These are phyloP conservation scores for Xylaria sp. DNA, from an alignment of 2,329 filamentous ascomycete species.

Conservation along the genomic window DNA sequence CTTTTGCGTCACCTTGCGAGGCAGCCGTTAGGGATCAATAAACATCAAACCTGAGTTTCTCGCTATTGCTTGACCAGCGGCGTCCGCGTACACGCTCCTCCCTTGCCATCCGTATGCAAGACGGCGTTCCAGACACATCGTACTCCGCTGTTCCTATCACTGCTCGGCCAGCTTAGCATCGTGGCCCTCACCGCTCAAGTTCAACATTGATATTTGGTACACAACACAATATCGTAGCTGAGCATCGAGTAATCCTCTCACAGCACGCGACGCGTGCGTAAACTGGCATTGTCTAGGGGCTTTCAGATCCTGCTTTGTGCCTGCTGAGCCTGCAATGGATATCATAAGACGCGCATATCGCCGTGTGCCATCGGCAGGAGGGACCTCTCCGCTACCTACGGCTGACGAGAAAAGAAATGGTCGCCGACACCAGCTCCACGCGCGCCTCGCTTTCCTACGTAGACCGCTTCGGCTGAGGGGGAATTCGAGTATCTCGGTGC, in stretches of 20 bases:
- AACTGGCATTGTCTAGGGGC: slow-evolving; percentile 15
- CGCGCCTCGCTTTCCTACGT: slow-evolving; percentile 81
- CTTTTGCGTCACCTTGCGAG: slow-evolving; percentile 23
- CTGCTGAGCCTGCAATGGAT: slow-evolving; percentile 60
- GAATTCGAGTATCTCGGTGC: slow-evolving; percentile 92
- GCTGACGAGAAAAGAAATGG: slow-evolving; percentile 61
- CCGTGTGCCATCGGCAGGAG: slow-evolving; percentile 58
- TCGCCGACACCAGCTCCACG: slow-evolving; percentile 54
- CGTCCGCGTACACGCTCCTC: slow-evolving; percentile 38
- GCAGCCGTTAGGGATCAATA: slow-evolving; percentile 38
- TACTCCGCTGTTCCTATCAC: slow-evolving; percentile 27
- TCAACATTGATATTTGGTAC: slow-evolving; percentile 23
- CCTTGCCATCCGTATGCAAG: slow-evolving; percentile 24
- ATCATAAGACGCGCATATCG: slow-evolving; percentile 66
- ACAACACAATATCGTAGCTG: slow-evolving; percentile 24
- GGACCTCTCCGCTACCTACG: slow-evolving; percentile 59
- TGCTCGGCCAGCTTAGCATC: not conserved
- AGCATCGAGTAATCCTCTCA: slow-evolving; percentile 33
- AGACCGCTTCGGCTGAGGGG: slow-evolving; percentile 88
- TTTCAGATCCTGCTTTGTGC: slow-evolving; percentile 26
- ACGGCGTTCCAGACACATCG: slow-evolving; percentile 19
- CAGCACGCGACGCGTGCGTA: slow-evolving; percentile 21
- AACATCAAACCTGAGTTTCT: slow-evolving; percentile 26
- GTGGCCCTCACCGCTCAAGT: slow-evolving; percentile 4
- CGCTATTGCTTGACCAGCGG: slow-evolving; percentile 31